Conservation (phyloP, 2,329 filamentous ascomycete species). For the Fusarium sp. region DNA sequence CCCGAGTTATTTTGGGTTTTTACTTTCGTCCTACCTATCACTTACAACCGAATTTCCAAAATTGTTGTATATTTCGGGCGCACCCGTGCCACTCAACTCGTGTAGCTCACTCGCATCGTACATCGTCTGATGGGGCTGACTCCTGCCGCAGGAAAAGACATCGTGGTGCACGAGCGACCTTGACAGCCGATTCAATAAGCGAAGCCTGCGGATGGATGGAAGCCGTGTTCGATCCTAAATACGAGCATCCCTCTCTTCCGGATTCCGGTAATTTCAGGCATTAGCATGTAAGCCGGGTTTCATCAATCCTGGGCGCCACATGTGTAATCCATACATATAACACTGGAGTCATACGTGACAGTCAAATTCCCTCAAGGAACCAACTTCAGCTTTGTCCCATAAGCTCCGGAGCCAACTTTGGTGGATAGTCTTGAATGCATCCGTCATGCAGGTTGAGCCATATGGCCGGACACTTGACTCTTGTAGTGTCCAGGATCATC, state of each 20-base stretch:
- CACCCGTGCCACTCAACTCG: conserved; percentile 19
- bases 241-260: conserved; percentile 20
- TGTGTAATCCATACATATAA: conserved; percentile 29
- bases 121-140: conserved; percentile 31
- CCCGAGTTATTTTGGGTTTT: conserved; percentile 23
- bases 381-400: neutral
- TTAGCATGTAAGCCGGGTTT: conserved; percentile 21
- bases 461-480: neutral
- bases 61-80: neutral
- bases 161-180: conserved; percentile 17
- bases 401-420: neutral
- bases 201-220: conserved; percentile 33
- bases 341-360: neutral
- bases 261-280: conserved; percentile 21
- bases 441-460: neutral
- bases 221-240: conserved; percentile 11
- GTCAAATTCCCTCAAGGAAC: neutral
- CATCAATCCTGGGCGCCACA: conserved; percentile 31
- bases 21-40: conserved; percentile 20
- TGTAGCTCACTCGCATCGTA: conserved; percentile 23
- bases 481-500: neutral
- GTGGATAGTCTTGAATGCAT: conserved; percentile 1
- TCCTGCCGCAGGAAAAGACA: conserved; percentile 35
- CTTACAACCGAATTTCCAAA: conserved; percentile 7
- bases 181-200: conserved; percentile 35